phyloP scores from a whole-genome alignment of 345 rosid genomes.

The Turnera subulata region DNA sequence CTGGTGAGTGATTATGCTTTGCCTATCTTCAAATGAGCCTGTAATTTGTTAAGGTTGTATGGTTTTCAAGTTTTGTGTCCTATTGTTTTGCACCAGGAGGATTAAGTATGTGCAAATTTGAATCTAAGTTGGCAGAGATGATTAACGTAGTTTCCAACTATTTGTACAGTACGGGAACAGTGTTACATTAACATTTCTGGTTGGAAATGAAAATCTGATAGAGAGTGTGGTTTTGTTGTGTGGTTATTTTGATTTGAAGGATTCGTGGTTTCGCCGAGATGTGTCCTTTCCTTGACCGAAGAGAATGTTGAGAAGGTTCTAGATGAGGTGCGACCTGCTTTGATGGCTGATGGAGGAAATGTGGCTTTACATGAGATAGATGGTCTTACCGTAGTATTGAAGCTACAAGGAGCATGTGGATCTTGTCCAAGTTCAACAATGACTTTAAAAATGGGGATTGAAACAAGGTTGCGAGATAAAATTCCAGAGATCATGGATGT shows the following conservation, averaged over 20 bases:
- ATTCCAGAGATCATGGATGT: conserved; percentile 85
- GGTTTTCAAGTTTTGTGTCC: too few relatives aligned
- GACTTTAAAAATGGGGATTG: conserved; percentile 95
- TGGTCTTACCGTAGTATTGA: conserved; percentile 84
- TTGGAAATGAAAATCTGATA: too few relatives aligned
- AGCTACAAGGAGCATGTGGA: conserved; percentile 95
- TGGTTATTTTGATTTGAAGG: conserved; percentile 27
- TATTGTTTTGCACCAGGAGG: too few relatives aligned
- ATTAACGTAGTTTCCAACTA: too few relatives aligned
- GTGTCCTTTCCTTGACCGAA: conserved; percentile 75
- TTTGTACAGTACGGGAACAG: too few relatives aligned
- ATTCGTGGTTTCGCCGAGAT: conserved; percentile 48
- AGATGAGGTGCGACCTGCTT: conserved; percentile 76
- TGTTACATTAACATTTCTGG: too few relatives aligned
- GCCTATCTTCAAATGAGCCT: not conserved
- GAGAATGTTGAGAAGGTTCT: conserved; percentile 88
- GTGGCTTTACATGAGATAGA: conserved; percentile 93
- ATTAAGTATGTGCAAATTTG: too few relatives aligned
- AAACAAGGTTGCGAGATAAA: conserved; percentile 78
- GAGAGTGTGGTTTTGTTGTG: conserved; percentile 5
- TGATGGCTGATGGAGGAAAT: conserved; percentile 97
- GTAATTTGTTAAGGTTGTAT: not conserved
- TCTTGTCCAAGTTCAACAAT: conserved; percentile 95
- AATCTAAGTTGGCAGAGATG: too few relatives aligned
- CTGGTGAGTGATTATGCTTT: conserved; percentile 27